Base-by-base conservation (phyloP, 441 rosid genomes). In the Euphorbia celastroides region DNA sequence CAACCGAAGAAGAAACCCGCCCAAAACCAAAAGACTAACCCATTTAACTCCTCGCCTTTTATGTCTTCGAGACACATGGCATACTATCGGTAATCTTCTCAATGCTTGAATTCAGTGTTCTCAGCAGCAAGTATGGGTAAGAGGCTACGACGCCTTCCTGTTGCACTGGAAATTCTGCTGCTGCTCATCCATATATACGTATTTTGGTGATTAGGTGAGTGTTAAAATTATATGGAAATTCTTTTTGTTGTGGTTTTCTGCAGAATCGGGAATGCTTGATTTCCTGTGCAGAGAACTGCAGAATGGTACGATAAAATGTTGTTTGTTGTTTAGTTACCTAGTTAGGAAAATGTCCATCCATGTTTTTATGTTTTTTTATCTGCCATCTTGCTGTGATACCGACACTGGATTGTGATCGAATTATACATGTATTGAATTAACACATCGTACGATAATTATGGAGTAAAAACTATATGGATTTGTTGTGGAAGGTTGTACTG, bases 31-130 rank as follows among this genome's bases (percentile, higher is more conserved):
- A 84, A 70, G 66, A 7, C 81, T 23, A 74, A 84, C 58, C 76
- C 88, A 17, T 63, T 70, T 30, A 84, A 76, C 54, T 52, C 85
- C 54, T 93, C 97, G 73, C 94, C 91, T 14, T 87, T 93, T 71
- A 77, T 76, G 83, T 85, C 96, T 4, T 94, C 98, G 17, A 84
- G 97, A 70, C 97, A 94, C 70, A 94, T 94, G 99, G 96, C 99
- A 17, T 91, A 88, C 81, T 86, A 88, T 76, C 86, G 94, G 22
- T 94, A 77, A 86, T 67, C 61, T 25, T 60, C 54, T 50, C 7
- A 56, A 23, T 27, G n/a, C 13, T n/a, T 2, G 23, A 48, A 48
- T 1, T 5, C 22, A 36, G 23, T 69, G 27, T 14, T 57, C 55
- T 41, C 20, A n/a, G n/a, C n/a, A n/a, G n/a, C n/a, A n/a, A n/a